Conservation (phyloP, 345 rosid genomes). For the Adansonia digitata region DNA sequence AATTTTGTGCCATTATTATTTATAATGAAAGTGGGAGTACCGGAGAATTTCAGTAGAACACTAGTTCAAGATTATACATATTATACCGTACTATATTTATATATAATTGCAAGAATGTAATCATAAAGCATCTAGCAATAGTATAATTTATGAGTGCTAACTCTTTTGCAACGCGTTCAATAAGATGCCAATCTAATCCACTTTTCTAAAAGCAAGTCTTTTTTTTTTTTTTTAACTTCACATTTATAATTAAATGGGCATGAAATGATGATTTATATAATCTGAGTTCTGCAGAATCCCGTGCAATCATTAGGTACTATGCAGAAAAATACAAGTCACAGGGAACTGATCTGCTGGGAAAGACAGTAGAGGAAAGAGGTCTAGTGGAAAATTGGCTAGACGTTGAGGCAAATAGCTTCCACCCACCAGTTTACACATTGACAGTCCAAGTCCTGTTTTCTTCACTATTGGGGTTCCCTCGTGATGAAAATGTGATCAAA, state of each 20-base stretch:
- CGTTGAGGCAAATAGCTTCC: slow-evolving; percentile 48
- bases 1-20: too few relatives aligned
- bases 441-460: slow-evolving; percentile 41
- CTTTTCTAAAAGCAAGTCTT: slow-evolving; percentile 6
- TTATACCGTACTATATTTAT: too few relatives aligned
- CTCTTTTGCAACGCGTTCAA: neutral
- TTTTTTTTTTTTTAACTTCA: neutral
- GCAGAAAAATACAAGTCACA: slow-evolving; percentile 57
- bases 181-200: neutral
- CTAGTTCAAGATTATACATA: too few relatives aligned
- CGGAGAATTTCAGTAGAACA: too few relatives aligned
- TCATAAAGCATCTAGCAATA: neutral
- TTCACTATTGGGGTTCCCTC: slow-evolving; percentile 34
- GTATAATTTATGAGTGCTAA: neutral
- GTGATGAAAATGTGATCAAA: slow-evolving; percentile 40
- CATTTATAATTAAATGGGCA: neutral
- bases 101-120: neutral
- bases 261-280: neutral
- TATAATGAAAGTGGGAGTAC: slow-evolving; percentile 21
- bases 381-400: slow-evolving; percentile 69
- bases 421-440: slow-evolving; percentile 41
- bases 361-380: slow-evolving; percentile 44
- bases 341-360: slow-evolving; percentile 39
- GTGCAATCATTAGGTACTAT: slow-evolving; percentile 64
- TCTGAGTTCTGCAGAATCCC: slow-evolving; percentile 38